These are phyloP conservation scores for Cryptosporidium sp. DNA, from an alignment of 169 alveolate species.

Conservation along the genomic window DNA sequence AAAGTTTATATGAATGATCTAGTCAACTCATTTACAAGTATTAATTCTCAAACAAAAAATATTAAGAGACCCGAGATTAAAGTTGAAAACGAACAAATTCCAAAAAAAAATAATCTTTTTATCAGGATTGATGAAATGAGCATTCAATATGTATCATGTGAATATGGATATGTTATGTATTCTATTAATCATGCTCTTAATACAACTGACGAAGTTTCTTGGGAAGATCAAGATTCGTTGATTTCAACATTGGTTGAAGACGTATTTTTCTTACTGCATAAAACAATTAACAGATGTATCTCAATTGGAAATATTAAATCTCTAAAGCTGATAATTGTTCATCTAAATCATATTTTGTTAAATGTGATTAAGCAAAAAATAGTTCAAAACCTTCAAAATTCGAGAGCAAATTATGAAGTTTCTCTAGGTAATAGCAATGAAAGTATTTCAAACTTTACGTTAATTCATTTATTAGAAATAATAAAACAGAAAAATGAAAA, in stretches of 20 bases:
- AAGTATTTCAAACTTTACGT: conserved; percentile 19
- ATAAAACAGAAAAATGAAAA: conserved; percentile 41
- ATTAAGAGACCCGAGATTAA: background rate
- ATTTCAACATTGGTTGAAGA: conserved; percentile 70
- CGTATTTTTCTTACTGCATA: conserved; percentile 50
- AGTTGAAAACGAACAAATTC: background rate
- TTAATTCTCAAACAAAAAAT: background rate
- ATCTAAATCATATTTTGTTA: conserved; percentile 38
- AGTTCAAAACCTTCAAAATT: conserved; percentile 40
- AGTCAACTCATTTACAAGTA: conserved; percentile 15
- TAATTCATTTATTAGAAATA: conserved; percentile 17
- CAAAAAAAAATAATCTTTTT: conserved; percentile 5
- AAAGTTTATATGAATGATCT: conserved; percentile 51
- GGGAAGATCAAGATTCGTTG: conserved; percentile 63
- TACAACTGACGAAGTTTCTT: conserved; percentile 42
- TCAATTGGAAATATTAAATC: conserved; percentile 41
- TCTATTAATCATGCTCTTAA: conserved; percentile 67
- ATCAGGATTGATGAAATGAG: conserved; percentile 40
- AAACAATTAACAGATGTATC: conserved; percentile 55
- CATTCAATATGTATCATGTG: conserved; percentile 64
- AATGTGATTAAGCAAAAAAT: conserved; percentile 53
- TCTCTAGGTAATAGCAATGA: conserved; percentile 67
- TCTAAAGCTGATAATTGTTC: conserved; percentile 31
- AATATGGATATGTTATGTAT: conserved; percentile 49
- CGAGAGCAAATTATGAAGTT: conserved; percentile 35